These are phyloP conservation scores for Ophiostoma fasciatum DNA, from an alignment of 2,329 filamentous ascomycete genomes.

Conservation along the genomic window DNA sequence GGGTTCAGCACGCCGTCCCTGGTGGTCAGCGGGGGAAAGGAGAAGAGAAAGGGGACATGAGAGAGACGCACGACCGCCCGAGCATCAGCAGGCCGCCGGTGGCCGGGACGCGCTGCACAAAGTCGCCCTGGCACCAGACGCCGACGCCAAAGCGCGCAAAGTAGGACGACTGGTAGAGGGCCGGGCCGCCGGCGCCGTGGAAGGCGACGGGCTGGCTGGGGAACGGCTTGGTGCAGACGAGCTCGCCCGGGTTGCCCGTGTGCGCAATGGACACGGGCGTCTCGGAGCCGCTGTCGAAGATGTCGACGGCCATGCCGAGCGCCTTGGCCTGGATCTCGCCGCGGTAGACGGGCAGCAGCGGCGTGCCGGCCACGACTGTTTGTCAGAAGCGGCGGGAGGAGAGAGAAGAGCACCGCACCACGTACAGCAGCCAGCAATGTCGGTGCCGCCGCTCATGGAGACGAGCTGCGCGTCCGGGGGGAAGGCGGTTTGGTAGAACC, in stretches of 20 bases:
- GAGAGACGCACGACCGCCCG: conserved; percentile 20
- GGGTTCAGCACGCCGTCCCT: conserved; percentile 32
- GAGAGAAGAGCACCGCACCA: conserved; percentile 13
- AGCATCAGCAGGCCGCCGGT: conserved; percentile 27
- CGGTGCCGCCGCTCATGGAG: conserved; percentile 30
- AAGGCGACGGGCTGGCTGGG: conserved; percentile 30
- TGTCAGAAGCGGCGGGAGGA: neutral
- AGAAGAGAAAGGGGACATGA: neutral
- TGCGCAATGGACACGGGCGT: conserved; percentile 16
- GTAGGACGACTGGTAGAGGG: conserved; percentile 27
- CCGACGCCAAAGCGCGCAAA: conserved; percentile 26
- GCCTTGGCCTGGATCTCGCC: conserved; percentile 30
- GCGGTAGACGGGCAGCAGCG: conserved; percentile 18
- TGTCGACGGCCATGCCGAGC: conserved; percentile 30
- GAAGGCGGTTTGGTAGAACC: conserved; percentile 26
- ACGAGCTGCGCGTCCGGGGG: conserved; percentile 23
- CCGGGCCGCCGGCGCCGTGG: conserved; percentile 25
- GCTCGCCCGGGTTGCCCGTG: conserved; percentile 25
- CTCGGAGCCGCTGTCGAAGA: conserved; percentile 24
- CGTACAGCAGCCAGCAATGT: conserved; percentile 28
- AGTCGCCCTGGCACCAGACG: conserved; percentile 31
- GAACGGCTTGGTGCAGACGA: conserved; percentile 29
- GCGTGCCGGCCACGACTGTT: conserved; percentile 5
- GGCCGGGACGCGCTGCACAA: conserved; percentile 24
- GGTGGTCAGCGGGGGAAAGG: neutral